Percentiles rank a stretch among this genome's conserved stretches.
Evolutionary conservation across 805 yeast species (phyloP).

Genomic region (Kodamaea leandrae): DNA sequence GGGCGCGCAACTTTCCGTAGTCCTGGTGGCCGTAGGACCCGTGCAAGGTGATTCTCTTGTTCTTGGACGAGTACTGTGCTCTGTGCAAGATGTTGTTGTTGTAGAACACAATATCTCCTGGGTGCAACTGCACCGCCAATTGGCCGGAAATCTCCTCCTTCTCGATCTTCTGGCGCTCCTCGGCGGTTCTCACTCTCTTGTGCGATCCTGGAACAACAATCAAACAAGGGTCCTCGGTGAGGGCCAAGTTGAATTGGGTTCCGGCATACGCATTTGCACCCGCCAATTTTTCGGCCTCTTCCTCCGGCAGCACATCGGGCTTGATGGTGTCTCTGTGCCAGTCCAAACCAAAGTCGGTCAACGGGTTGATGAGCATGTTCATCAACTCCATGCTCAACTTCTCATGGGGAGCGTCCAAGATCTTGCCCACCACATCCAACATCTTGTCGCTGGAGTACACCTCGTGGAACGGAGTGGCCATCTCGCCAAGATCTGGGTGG

Average conservation of each 20-base stretch:
- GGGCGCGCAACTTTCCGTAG: constrained; percentile 43
- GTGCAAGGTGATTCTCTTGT: constrained; percentile 45
- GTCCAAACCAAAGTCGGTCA: constrained; percentile 50
- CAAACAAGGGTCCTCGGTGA: constrained; percentile 45
- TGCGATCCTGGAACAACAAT: constrained; percentile 51
- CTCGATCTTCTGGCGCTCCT: constrained; percentile 41
- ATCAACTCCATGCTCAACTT: constrained; percentile 47
- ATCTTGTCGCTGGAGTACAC: constrained; percentile 39
- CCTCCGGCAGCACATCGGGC: constrained; percentile 45
- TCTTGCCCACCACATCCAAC: constrained; percentile 39
- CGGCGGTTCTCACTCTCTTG: constrained; percentile 41
- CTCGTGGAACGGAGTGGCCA: constrained; percentile 38
- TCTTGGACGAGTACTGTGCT: constrained; percentile 39
- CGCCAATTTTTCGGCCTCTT: constrained; percentile 41
- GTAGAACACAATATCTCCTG: constrained; percentile 52
- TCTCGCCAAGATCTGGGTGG: constrained; percentile 43
- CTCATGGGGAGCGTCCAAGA: constrained; percentile 36
- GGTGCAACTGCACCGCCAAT: constrained; percentile 39
- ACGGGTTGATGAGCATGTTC: constrained; percentile 53
- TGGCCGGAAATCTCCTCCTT: constrained; percentile 40
- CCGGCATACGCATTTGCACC: constrained; percentile 43
- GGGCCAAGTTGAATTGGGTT: constrained; percentile 50
- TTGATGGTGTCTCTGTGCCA: constrained; percentile 54
- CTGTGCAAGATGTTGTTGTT: constrained; percentile 50
- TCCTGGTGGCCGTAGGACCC: constrained; percentile 49